Percentiles rank a stretch among this genome's conserved stretches.
Conservation (phyloP, 805 yeast species). For the Pichia thaimueangensis region DNA sequence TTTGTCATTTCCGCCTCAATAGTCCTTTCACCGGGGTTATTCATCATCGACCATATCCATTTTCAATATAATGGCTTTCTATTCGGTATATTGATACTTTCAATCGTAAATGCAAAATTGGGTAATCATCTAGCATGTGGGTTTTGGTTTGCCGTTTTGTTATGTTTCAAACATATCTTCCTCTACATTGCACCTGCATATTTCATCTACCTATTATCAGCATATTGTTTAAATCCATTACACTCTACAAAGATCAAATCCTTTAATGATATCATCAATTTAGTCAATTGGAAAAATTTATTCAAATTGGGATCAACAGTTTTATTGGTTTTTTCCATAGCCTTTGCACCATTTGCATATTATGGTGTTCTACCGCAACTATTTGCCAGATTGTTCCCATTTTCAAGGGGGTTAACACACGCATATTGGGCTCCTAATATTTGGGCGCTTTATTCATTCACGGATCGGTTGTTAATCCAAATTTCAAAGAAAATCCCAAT, state of each 20-base stretch:
- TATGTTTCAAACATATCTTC: constrained; percentile 93
- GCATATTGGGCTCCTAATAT: constrained; percentile 99
- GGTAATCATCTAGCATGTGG: constrained; percentile 55
- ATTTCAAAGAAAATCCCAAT: constrained; percentile 20
- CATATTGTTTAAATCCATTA: constrained; percentile 51
- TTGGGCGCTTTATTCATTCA: constrained; percentile 90
- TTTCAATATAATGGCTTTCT: constrained; percentile 95
- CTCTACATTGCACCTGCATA: constrained; percentile 92
- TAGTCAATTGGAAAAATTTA: constrained; percentile 49
- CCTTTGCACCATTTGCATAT: constrained; percentile 75
- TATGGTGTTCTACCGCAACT: constrained; percentile 59
- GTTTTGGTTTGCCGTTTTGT: constrained; percentile 60
- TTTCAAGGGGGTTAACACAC: constrained; percentile 90
- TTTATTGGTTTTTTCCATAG: constrained; percentile 50
- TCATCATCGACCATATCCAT: constrained; percentile 91
- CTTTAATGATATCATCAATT: constrained; percentile 17
- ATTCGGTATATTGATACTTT: constrained; percentile 73
- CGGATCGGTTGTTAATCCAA: constrained; percentile 62
- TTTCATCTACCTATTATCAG: constrained; percentile 69
- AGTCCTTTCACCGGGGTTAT: constrained; percentile 80
- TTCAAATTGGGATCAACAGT: constrained; percentile 60
- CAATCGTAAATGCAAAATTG: constrained; percentile 65
- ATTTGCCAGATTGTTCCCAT: constrained; percentile 74
- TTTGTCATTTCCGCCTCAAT: constrained; percentile 78
- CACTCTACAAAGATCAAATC: constrained; percentile 15